These are phyloP conservation scores for Camelina sativa DNA, from an alignment of 345 rosid species.

Conservation along the genomic window DNA sequence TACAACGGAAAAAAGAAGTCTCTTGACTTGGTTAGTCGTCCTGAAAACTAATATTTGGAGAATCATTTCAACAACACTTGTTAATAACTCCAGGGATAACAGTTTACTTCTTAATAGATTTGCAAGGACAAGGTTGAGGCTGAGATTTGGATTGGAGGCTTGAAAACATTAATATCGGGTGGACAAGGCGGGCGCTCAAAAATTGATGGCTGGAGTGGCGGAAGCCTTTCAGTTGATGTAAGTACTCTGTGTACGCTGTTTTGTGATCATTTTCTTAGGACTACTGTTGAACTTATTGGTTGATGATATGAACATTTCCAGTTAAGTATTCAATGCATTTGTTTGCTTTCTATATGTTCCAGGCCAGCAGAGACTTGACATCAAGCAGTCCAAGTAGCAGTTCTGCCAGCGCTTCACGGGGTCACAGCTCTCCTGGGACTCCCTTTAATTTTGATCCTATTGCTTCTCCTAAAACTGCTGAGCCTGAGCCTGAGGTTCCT, in stretches of 20 bases:
- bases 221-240: constrained; percentile 86
- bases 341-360: constrained; percentile 41
- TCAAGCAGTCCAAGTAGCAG: constrained; percentile 85
- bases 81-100: constrained; percentile 39
- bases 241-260: constrained; percentile 25
- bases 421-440: constrained; percentile 80
- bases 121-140: constrained; percentile 97
- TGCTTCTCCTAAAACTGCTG: constrained; percentile 65
- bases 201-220: constrained; percentile 95
- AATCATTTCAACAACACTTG: constrained; percentile 21
- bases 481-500: constrained; percentile 63
- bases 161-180: constrained; percentile 68
- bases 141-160: constrained; percentile 88
- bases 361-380: constrained; percentile 90
- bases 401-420: constrained; percentile 70
- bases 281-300: constrained; percentile 4
- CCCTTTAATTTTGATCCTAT: constrained; percentile 59
- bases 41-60: constrained; percentile 12
- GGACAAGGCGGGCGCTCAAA: constrained; percentile 92
- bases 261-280: not conserved
- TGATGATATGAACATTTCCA: constrained; percentile 16
- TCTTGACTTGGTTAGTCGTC: constrained; percentile 89
- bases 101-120: constrained; percentile 57
- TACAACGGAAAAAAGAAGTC: constrained; percentile 86
- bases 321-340: not conserved